Conservation (phyloP, 495 filamentous ascomycete genomes). For the Hypoxylon crocopeplum region DNA sequence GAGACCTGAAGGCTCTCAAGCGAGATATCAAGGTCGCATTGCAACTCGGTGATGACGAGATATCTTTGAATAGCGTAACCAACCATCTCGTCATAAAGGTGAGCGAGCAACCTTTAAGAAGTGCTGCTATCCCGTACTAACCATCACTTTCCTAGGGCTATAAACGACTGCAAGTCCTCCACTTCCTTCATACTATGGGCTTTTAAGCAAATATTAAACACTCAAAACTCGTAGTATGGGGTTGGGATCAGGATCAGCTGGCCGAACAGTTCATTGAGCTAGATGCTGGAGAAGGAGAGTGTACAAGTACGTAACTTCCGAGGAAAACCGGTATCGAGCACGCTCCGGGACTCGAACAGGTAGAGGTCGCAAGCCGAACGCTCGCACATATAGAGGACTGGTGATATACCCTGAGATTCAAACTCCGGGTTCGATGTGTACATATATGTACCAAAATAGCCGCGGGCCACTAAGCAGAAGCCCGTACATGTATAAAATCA, state of each 20-base stretch:
- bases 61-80: constrained; percentile 61
- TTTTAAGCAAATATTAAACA: constrained; percentile 12
- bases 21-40: constrained; percentile 46
- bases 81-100: constrained; percentile 67
- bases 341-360: too few species aligned
- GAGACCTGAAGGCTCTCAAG: constrained; percentile 65
- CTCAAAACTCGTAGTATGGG: not conserved
- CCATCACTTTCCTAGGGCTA: constrained; percentile 23
- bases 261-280: too few species aligned
- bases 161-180: constrained; percentile 22
- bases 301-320: not conserved
- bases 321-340: not conserved
- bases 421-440: not conserved
- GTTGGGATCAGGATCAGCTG: too few species aligned
- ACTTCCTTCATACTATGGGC: constrained; percentile 29
- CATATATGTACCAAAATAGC: constrained; percentile 14
- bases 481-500: constrained; percentile 13
- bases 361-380: too few species aligned
- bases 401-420: not conserved
- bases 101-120: constrained; percentile 12
- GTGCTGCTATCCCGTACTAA: not conserved
- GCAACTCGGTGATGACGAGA: constrained; percentile 21
- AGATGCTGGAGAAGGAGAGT: too few species aligned
- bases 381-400: not conserved
- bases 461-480: constrained; percentile 5